Conservation (phyloP, 352 stramenopile genomes). For the Peronospora farinosa region DNA sequence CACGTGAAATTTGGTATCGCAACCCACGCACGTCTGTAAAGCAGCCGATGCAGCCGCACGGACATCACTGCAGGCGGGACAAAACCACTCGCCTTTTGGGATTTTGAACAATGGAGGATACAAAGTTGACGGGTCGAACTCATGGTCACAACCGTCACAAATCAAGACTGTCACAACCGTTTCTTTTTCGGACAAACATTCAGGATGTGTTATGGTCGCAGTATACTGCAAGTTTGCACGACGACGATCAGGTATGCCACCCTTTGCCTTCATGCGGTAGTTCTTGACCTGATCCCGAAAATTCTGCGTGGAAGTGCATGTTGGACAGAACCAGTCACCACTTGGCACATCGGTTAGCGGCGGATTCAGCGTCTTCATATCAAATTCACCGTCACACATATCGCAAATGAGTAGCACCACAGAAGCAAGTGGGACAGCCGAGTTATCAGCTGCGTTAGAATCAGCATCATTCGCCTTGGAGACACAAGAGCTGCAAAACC, state of each 20-base stretch:
- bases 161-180: conserved; percentile 44
- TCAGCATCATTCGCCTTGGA: conserved; percentile 1
- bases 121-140: conserved; percentile 49
- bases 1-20: conserved; percentile 26
- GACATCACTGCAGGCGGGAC: conserved; percentile 19
- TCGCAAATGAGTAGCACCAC: conserved; percentile 62
- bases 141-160: conserved; percentile 64
- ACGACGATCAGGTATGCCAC: conserved; percentile 3
- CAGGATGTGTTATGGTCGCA: not conserved
- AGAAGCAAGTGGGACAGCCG: conserved; percentile 7
- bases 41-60: conserved; percentile 5
- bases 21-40: conserved; percentile 27
- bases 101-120: conserved; percentile 39
- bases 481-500: conserved; percentile 35
- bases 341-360: conserved; percentile 43
- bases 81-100: conserved; percentile 53
- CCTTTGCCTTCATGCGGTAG: conserved; percentile 3
- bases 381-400: conserved; percentile 61
- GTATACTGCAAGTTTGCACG: conserved; percentile 3
- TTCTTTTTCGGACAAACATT: conserved; percentile 5
- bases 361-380: conserved; percentile 46
- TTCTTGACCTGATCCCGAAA: conserved; percentile 1
- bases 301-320: conserved; percentile 13
- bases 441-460: not conserved
- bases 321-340: conserved; percentile 38